Evolutionary conservation across 331 rosid species (phyloP).

Genomic region (Malus hybrid): DNA sequence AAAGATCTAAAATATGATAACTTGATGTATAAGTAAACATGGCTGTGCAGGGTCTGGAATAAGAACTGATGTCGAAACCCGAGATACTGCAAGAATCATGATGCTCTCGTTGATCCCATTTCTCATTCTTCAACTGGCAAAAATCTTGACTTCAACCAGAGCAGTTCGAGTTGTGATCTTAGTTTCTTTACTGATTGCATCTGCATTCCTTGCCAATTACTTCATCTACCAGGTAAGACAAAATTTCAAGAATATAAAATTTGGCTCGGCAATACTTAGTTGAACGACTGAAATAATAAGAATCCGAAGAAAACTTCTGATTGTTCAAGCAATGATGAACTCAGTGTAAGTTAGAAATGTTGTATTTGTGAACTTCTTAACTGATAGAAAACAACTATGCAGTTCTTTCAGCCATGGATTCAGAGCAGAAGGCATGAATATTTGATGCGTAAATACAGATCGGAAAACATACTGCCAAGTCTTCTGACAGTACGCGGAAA

Average conservation of each 20-base stretch:
- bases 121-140: conserved; percentile 25
- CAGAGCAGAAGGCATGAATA: conserved; percentile 33
- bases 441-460: conserved; percentile 9
- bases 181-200: conserved; percentile 16
- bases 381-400: not conserved
- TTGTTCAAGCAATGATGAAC: not conserved
- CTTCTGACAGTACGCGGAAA: conserved; percentile 18
- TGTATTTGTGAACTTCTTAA: not conserved
- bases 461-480: not conserved
- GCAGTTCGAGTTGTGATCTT: conserved; percentile 15
- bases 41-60: conserved; percentile 22
- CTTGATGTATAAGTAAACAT: not conserved
- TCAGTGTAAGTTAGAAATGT: not conserved
- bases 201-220: conserved; percentile 7
- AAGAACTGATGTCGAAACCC: conserved; percentile 21
- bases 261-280: too few relatives aligned
- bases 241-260: not conserved
- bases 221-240: conserved; percentile 21
- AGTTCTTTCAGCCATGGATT: conserved; percentile 37
- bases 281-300: not conserved
- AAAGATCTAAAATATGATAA: not conserved
- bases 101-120: conserved; percentile 24
- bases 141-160: conserved; percentile 7
- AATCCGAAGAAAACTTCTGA: not conserved
- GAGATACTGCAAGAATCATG: conserved; percentile 23